These are phyloP conservation scores for Abrus precatorius DNA, from an alignment of 306 rosid species.

Conservation along the genomic window DNA sequence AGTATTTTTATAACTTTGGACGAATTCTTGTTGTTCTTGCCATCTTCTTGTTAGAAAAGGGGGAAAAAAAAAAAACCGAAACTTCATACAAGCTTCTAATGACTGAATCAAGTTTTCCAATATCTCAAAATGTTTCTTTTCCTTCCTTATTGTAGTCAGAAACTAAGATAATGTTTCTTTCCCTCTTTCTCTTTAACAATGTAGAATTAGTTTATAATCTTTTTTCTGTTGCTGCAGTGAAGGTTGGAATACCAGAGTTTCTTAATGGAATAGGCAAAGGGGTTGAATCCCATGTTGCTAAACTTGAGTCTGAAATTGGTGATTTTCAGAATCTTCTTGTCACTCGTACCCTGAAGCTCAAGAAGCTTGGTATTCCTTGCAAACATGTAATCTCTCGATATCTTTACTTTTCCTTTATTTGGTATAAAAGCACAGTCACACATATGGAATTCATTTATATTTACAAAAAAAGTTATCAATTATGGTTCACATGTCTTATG, in stretches of 20 bases:
- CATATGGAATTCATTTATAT: neutral
- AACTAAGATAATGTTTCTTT: constrained; percentile 29
- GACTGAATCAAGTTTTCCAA: neutral
- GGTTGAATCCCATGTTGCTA: constrained; percentile 78
- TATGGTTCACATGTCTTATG: neutral
- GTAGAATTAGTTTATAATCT: neutral
- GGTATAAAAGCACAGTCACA: neutral
- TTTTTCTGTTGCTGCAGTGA: constrained; percentile 55
- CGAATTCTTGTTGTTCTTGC: neutral
- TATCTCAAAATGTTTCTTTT: neutral
- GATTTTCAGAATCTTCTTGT: constrained; percentile 83
- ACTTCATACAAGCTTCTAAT: neutral
- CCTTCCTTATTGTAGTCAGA: constrained; percentile 34
- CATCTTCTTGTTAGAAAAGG: neutral
- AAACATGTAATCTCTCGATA: constrained; percentile 64
- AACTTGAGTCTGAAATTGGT: constrained; percentile 83
- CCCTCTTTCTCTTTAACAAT: neutral
- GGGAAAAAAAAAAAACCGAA: too few relatives aligned
- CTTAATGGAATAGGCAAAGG: constrained; percentile 83
- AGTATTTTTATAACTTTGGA: neutral
- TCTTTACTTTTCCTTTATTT: neutral
- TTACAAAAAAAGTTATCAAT: neutral
- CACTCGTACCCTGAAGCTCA: constrained; percentile 83
- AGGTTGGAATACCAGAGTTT: constrained; percentile 91
- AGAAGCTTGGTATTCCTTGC: constrained; percentile 86